A percentile compares a stretch with the other conserved stretches of the same genome.
Conservation (phyloP, 1,284 basidiomycete genomes). For the Ceraceosorus bombacis region DNA sequence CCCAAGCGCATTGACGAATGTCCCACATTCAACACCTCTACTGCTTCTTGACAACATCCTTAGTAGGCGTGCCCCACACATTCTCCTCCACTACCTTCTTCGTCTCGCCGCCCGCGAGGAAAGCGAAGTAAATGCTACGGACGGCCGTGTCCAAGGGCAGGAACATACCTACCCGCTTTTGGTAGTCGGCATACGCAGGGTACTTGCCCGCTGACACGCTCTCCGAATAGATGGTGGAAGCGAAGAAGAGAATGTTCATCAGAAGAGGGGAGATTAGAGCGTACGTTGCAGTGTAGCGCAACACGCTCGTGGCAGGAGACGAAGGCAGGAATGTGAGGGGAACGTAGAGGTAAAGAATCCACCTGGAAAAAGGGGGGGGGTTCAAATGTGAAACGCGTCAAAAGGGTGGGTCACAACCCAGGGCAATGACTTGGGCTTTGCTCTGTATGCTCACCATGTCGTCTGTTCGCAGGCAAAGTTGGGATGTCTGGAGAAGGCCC, state of each 20-base stretch:
- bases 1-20: too few species aligned
- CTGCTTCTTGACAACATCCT: too few species aligned
- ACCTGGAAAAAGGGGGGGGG: slow-evolving; percentile 5
- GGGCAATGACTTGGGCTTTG: background rate
- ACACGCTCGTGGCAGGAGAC: slow-evolving; percentile 52
- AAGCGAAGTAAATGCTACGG: slow-evolving; percentile 44
- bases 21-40: too few species aligned
- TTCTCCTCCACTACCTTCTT: slow-evolving; percentile 26
- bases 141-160: slow-evolving; percentile 54
- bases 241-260: slow-evolving; percentile 36
- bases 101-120: slow-evolving; percentile 20
- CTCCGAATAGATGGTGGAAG: slow-evolving; percentile 60
- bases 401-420: background rate
- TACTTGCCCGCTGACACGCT: slow-evolving; percentile 70
- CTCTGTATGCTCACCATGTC: slow-evolving; percentile 54
- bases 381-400: background rate
- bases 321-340: slow-evolving; percentile 52
- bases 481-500: slow-evolving; percentile 78
- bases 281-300: slow-evolving; percentile 35
- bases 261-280: slow-evolving; percentile 30
- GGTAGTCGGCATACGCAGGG: slow-evolving; percentile 66
- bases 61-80: slow-evolving; percentile 24
- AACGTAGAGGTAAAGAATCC: slow-evolving; percentile 57
- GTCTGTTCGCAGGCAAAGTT: slow-evolving; percentile 82
- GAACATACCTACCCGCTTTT: slow-evolving; percentile 75